phyloP scores from a whole-genome alignment of 2,329 filamentous ascomycete species.

The Fusarium pininemorale region DNA sequence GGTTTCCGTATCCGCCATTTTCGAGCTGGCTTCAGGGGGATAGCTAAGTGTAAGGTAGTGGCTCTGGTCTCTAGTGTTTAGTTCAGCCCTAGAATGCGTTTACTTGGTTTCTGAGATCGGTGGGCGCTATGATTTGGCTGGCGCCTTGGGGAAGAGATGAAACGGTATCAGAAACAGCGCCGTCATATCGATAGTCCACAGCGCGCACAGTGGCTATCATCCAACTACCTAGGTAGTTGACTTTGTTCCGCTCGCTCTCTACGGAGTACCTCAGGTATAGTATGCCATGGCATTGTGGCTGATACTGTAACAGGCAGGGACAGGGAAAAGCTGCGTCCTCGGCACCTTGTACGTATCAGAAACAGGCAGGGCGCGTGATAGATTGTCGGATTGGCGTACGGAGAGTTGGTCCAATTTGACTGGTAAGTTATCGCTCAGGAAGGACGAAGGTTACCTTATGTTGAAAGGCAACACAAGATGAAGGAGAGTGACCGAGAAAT shows the following conservation, averaged over 20 bases:
- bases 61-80: conserved; percentile 11
- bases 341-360: neutral
- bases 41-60: conserved; percentile 10
- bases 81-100: conserved; percentile 42
- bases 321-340: neutral
- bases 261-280: neutral
- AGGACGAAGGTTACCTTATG: neutral
- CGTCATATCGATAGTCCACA: conserved; percentile 16
- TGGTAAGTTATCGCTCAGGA: conserved; percentile 3
- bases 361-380: conserved; percentile 11
- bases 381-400: conserved; percentile 13
- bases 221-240: neutral
- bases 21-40: conserved; percentile 34
- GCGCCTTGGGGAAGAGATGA: conserved; percentile 31
- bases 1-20: conserved; percentile 28
- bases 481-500: neutral
- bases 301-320: conserved; percentile 10
- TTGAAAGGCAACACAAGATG: conserved; percentile 4
- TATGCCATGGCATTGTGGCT: conserved; percentile 19
- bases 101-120: conserved; percentile 26
- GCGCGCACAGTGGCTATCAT: conserved; percentile 13
- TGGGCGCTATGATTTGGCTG: conserved; percentile 39
- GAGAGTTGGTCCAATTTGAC: neutral
- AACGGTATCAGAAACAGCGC: conserved; percentile 24
- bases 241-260: neutral